Evolutionary conservation across 768 basidiomycete species (phyloP).

Genomic region (Chalciporus pseudorubinellus): DNA sequence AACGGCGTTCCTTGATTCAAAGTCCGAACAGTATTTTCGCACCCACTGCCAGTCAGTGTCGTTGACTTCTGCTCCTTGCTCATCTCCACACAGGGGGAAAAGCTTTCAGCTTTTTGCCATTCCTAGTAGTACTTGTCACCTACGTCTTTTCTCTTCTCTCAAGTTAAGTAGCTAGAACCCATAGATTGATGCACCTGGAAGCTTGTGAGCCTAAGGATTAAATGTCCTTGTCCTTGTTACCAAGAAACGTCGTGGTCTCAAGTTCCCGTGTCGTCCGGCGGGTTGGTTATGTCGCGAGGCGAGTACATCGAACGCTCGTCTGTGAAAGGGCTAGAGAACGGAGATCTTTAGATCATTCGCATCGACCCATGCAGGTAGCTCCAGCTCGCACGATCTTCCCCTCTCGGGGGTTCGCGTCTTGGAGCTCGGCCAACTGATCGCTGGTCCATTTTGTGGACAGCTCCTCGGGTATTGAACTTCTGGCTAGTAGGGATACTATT

Average conservation of each 20-base stretch:
- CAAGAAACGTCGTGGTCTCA: neutral
- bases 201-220: neutral
- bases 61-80: too few relatives aligned
- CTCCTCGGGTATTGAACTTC: conserved; percentile 52
- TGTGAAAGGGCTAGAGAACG: neutral
- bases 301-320: neutral
- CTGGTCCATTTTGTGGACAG: conserved; percentile 72
- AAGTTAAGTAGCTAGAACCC: too few relatives aligned
- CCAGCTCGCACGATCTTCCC: conserved; percentile 41
- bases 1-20: too few relatives aligned
- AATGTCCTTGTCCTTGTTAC: neutral
- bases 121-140: too few relatives aligned
- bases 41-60: too few relatives aligned
- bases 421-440: conserved; percentile 69
- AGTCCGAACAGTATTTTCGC: too few relatives aligned
- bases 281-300: neutral
- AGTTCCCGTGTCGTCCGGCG: neutral
- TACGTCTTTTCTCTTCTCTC: too few relatives aligned
- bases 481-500: neutral
- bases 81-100: too few relatives aligned
- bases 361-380: conserved; percentile 10
- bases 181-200: neutral
- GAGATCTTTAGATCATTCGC: conserved; percentile 5
- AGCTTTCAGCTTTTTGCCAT: too few relatives aligned
- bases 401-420: conserved; percentile 62